These are phyloP conservation scores for Aureobasidium uvarum DNA, from an alignment of 2,329 filamentous ascomycete species.

Conservation along the genomic window DNA sequence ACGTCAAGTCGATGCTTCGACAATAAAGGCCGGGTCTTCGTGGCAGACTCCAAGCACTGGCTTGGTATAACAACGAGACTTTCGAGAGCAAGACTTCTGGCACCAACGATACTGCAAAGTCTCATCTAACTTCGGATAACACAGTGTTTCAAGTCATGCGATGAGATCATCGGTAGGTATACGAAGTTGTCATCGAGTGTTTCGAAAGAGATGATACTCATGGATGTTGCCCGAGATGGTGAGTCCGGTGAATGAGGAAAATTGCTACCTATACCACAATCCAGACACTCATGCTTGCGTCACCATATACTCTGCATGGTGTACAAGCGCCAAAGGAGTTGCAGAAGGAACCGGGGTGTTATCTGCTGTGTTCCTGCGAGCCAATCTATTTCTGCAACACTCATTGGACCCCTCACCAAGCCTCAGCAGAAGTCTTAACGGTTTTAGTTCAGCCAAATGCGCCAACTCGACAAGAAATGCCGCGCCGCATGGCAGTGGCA, in stretches of 20 bases:
- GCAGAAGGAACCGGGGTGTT: neutral
- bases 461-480: conserved; percentile 25
- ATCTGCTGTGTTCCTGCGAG: conserved; percentile 11
- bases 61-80: conserved; percentile 5
- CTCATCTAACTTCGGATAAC: neutral
- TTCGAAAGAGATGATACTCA: neutral
- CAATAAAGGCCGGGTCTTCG: neutral
- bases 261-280: neutral
- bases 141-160: neutral
- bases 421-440: conserved; percentile 20
- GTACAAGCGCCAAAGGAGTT: neutral
- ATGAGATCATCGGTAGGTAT: neutral
- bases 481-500: conserved; percentile 25
- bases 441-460: conserved; percentile 23
- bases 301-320: neutral
- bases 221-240: neutral
- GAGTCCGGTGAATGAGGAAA: neutral
- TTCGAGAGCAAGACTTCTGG: neutral
- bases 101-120: neutral
- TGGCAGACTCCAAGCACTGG: neutral
- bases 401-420: conserved; percentile 17
- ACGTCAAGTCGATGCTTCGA: neutral
- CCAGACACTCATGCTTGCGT: neutral
- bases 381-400: conserved; percentile 14
- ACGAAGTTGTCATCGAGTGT: neutral